Conservation (phyloP, 352 stramenopile species). For the Bremia lactucae region DNA sequence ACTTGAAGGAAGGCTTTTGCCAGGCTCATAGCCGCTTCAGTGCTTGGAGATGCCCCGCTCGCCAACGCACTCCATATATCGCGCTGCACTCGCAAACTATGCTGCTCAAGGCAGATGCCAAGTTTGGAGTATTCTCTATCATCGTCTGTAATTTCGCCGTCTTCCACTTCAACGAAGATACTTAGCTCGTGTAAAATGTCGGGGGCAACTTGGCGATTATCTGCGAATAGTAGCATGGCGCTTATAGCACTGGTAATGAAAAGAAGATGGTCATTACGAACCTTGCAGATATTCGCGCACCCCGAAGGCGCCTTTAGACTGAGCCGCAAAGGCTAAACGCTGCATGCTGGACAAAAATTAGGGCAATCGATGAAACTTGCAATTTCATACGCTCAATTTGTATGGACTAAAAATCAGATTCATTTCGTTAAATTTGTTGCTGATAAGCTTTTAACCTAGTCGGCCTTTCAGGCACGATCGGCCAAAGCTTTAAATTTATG, state of each 20-base stretch:
- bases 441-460: too few relatives aligned
- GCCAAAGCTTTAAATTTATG: too few relatives aligned
- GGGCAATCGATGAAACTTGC: too few relatives aligned
- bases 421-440: too few relatives aligned
- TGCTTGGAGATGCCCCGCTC: slow-evolving; percentile 9
- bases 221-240: slow-evolving; percentile 9
- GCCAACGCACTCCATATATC: slow-evolving; percentile 52
- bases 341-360: too few relatives aligned
- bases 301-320: slow-evolving; percentile 29
- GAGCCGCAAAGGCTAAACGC: slow-evolving; percentile 21
- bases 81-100: slow-evolving; percentile 31
- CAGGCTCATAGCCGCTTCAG: slow-evolving; percentile 6
- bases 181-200: slow-evolving; percentile 27
- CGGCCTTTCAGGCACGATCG: too few relatives aligned
- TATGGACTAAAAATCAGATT: too few relatives aligned
- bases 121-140: slow-evolving; percentile 4
- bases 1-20: slow-evolving; percentile 18
- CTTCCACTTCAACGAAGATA: slow-evolving; percentile 3
- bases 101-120: slow-evolving; percentile 33
- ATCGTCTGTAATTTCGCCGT: background rate
- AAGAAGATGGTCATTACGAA: background rate
- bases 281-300: slow-evolving; percentile 34
- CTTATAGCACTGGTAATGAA: background rate
- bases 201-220: slow-evolving; percentile 23
- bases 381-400: too few relatives aligned